These are phyloP conservation scores for Rhizomucor miehei DNA, from an alignment of 371 early-diverging fungal species.

Conservation along the genomic window DNA sequence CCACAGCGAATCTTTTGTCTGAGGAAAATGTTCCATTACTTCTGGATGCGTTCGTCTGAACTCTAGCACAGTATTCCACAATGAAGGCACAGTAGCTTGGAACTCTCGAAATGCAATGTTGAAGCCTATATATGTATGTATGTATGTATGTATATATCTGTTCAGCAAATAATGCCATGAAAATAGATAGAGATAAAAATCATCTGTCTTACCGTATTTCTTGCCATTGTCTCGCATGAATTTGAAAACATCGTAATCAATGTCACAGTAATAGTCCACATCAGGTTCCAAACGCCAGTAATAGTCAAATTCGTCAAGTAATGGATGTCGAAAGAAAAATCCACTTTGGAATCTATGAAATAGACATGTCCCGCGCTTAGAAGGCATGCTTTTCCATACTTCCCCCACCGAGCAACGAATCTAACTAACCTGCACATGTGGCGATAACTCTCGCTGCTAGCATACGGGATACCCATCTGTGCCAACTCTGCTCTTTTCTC, in stretches of 20 bases:
- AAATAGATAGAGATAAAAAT: not conserved
- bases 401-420: not conserved
- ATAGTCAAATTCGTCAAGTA: conserved; percentile 78
- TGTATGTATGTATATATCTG: no score
- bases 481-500: conserved; percentile 59
- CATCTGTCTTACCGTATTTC: conserved; percentile 69
- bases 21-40: conserved; percentile 26
- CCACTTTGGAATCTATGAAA: conserved; percentile 53
- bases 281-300: conserved; percentile 98
- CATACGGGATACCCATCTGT: conserved; percentile 70
- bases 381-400: no score
- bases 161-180: no score
- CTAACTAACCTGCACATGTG: conserved; percentile 83
- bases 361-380: no score
- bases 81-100: conserved; percentile 67
- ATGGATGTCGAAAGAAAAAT: conserved; percentile 85
- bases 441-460: conserved; percentile 80
- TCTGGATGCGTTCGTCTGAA: conserved; percentile 48
- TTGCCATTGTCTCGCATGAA: conserved; percentile 76
- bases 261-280: conserved; percentile 84
- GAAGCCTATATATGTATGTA: conserved; percentile 43
- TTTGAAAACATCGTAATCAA: conserved; percentile 88
- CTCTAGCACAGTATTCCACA: conserved; percentile 63
- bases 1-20: conserved; percentile 34
- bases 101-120: conserved; percentile 75